These are phyloP conservation scores for Eucommia ulmoides DNA, from an alignment of 257 asterid genomes.

Conservation along the genomic window DNA sequence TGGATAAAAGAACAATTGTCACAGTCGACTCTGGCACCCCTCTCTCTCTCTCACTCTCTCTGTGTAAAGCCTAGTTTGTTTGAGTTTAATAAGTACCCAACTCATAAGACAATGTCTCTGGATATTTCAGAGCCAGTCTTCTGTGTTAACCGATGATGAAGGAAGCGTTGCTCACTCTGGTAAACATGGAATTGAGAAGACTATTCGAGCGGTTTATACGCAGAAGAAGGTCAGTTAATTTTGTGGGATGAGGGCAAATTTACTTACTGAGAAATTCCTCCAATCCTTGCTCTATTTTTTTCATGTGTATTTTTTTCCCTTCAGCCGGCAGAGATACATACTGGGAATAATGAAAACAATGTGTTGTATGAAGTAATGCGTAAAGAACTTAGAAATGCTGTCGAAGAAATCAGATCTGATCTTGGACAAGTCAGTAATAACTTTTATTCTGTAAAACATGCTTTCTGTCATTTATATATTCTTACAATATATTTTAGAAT, in stretches of 20 bases:
- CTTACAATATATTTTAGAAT: background rate
- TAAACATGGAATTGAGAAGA: slow-evolving; percentile 53
- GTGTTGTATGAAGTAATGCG: slow-evolving; percentile 64
- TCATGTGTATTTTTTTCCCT: slow-evolving; percentile 8
- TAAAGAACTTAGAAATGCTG: slow-evolving; percentile 79
- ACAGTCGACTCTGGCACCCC: too few species aligned
- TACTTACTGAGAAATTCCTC: background rate
- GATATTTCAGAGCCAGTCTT: slow-evolving; percentile 61
- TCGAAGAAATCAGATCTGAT: slow-evolving; percentile 65
- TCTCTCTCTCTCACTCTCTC: too few species aligned
- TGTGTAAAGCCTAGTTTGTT: too few species aligned
- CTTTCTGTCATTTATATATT: background rate
- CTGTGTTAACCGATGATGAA: slow-evolving; percentile 73
- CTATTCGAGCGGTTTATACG: slow-evolving; percentile 54
- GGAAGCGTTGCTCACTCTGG: slow-evolving; percentile 35
- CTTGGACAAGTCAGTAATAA: slow-evolving; percentile 53
- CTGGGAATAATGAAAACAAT: slow-evolving; percentile 33
- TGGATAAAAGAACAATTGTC: too few species aligned
- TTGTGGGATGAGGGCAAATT: background rate
- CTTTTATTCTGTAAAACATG: background rate
- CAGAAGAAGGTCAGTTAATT: slow-evolving; percentile 43
- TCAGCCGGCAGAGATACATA: slow-evolving; percentile 49
- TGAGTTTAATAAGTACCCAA: too few species aligned
- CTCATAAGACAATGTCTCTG: too few species aligned
- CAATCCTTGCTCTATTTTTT: background rate